phyloP scores from a whole-genome alignment of 2,329 filamentous ascomycete genomes.

The Diaporthe capsici region DNA sequence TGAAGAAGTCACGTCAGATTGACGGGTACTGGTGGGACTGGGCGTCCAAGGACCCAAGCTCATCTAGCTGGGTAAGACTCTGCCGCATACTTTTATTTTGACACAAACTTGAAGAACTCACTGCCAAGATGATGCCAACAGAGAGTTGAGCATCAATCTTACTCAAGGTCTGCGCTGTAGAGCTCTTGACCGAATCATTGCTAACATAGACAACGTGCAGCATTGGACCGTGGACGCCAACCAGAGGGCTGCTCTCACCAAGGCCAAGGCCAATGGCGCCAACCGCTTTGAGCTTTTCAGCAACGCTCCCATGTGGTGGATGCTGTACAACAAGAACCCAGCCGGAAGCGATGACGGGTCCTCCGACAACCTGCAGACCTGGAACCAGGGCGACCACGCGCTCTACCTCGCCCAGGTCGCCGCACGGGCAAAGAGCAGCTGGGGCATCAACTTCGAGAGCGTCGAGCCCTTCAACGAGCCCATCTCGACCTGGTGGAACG shows the following conservation, averaged over 20 bases:
- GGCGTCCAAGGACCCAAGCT: slow-evolving; percentile 51
- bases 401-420: slow-evolving; percentile 58
- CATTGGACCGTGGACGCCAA: slow-evolving; percentile 57
- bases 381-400: slow-evolving; percentile 55
- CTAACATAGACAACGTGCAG: not conserved
- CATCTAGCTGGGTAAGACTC: slow-evolving; percentile 53
- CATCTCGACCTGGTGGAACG: slow-evolving; percentile 54
- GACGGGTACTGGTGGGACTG: slow-evolving; percentile 58
- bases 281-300: slow-evolving; percentile 60
- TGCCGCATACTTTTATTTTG: too few species aligned
- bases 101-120: too few species aligned
- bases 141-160: not conserved
- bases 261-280: slow-evolving; percentile 54
- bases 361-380: slow-evolving; percentile 56
- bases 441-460: slow-evolving; percentile 56
- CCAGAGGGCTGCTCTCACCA: slow-evolving; percentile 56
- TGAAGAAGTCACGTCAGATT: slow-evolving; percentile 55
- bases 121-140: too few species aligned
- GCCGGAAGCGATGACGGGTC: slow-evolving; percentile 53
- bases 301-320: slow-evolving; percentile 63
- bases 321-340: slow-evolving; percentile 59
- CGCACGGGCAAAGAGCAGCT: slow-evolving; percentile 53
- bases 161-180: too few species aligned
- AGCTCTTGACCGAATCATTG: not conserved
- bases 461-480: slow-evolving; percentile 61